These are phyloP conservation scores for Leccinellum albellum DNA, from an alignment of 768 basidiomycete genomes.

Conservation along the genomic window DNA sequence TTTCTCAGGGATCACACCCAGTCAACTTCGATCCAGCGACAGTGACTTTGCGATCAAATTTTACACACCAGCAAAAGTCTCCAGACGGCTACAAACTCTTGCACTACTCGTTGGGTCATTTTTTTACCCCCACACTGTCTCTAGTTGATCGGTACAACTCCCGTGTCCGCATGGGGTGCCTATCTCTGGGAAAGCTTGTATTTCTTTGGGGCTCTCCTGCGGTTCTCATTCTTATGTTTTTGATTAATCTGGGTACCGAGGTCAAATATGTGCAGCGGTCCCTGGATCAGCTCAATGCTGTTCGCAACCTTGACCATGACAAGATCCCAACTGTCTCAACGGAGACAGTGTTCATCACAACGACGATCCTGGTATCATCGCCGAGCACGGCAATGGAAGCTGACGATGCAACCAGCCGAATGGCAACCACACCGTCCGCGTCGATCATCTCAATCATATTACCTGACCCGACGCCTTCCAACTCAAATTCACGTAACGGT, in stretches of 20 bases:
- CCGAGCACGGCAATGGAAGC: constrained; percentile 1
- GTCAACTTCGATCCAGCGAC: constrained; percentile 39
- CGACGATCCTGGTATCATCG: constrained; percentile 19
- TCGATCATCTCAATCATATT: constrained; percentile 6
- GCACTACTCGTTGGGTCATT: constrained; percentile 54
- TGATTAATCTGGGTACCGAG: constrained; percentile 27
- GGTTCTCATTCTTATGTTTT: constrained; percentile 14
- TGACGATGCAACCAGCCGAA: constrained; percentile 1
- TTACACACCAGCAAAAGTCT: constrained; percentile 45
- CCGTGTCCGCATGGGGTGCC: constrained; percentile 7
- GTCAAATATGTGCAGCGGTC: constrained; percentile 24
- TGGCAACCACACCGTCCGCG: constrained; percentile 1
- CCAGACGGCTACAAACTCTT: constrained; percentile 45
- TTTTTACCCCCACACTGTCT: constrained; percentile 55
- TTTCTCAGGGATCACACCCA: not conserved
- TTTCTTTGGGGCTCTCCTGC: constrained; percentile 16
- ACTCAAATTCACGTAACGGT: constrained; percentile 1
- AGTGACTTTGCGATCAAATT: constrained; percentile 48
- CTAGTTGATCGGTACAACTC: constrained; percentile 24
- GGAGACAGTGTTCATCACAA: constrained; percentile 32
- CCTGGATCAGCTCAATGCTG: constrained; percentile 17
- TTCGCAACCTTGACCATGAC: constrained; percentile 6
- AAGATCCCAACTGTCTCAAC: constrained; percentile 2
- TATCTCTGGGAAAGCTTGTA: constrained; percentile 9
- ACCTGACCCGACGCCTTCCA: constrained; percentile 1